phyloP scores from a whole-genome alignment of 208 protist species.

The Trypanosomatidae sp. region DNA sequence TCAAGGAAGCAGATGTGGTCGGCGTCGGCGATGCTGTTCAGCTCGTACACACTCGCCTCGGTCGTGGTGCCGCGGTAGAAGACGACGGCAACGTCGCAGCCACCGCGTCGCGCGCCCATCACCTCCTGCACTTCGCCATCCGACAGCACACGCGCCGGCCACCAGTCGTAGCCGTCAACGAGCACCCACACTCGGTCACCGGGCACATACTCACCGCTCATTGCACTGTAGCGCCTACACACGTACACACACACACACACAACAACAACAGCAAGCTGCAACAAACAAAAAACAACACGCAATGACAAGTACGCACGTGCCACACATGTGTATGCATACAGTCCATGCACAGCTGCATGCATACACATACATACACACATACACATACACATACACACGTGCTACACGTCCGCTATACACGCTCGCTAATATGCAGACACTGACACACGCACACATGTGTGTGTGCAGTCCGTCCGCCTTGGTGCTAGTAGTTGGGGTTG shows the following conservation, averaged over 20 bases:
- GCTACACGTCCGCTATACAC: not conserved
- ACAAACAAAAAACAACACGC: no score
- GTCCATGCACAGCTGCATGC: no score
- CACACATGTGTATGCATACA: no score
- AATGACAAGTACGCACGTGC: no score
- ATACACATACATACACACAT: no score
- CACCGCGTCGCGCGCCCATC: slow-evolving; percentile 8
- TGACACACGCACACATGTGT: no score
- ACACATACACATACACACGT: no score
- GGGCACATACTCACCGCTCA: slow-evolving; percentile 20
- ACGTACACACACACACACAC: not conserved
- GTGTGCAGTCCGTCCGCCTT: not conserved
- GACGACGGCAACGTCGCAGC: slow-evolving; percentile 36
- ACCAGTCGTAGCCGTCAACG: slow-evolving; percentile 69
- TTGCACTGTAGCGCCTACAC: not conserved
- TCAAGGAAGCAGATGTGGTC: slow-evolving; percentile 66
- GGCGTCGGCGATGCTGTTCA: slow-evolving; percentile 19
- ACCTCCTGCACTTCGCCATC: slow-evolving; percentile 15
- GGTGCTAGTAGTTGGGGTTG: slow-evolving; percentile 87
- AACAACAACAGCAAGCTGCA: not conserved
- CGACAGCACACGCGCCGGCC: slow-evolving; percentile 59
- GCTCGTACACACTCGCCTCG: slow-evolving; percentile 24
- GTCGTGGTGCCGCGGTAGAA: slow-evolving; percentile 53
- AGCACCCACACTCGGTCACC: slow-evolving; percentile 79
- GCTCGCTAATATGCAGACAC: not conserved